phyloP scores from a whole-genome alignment of 2,329 filamentous ascomycete species.

The Pseudocercospora eumusae region DNA sequence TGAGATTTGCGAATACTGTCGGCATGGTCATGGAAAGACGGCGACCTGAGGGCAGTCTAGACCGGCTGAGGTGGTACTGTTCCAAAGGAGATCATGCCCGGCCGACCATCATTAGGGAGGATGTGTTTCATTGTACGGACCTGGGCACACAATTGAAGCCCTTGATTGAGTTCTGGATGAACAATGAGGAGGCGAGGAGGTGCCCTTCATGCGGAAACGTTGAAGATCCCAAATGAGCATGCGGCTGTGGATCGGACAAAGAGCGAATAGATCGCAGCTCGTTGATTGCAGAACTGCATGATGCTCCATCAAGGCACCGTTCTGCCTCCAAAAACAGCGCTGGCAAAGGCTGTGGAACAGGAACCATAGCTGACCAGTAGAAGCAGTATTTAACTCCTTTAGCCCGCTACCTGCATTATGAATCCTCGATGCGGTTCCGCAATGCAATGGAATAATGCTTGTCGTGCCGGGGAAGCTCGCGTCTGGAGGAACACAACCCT shows the following conservation, averaged over 20 bases:
- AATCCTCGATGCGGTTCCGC: not conserved
- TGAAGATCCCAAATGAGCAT: constrained; percentile 15
- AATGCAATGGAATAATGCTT: not conserved
- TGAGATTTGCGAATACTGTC: constrained; percentile 90
- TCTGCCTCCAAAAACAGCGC: too few species aligned
- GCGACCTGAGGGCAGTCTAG: constrained; percentile 68
- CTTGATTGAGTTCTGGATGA: constrained; percentile 79
- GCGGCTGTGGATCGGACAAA: too few species aligned
- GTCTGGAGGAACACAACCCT: not conserved
- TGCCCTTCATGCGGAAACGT: constrained; percentile 70
- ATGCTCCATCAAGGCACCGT: too few species aligned
- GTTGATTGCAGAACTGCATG: too few species aligned
- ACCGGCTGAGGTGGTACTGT: constrained; percentile 92
- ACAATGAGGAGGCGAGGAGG: constrained; percentile 66
- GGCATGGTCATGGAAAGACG: constrained; percentile 88
- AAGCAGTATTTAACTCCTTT: not conserved
- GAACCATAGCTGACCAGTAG: not conserved
- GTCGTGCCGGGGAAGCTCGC: not conserved
- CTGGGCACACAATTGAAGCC: constrained; percentile 92
- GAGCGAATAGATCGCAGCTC: too few species aligned
- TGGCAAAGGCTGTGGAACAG: not conserved
- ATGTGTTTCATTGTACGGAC: constrained; percentile 82
- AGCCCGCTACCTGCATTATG: not conserved
- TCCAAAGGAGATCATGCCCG: constrained; percentile 55
- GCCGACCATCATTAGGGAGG: constrained; percentile 78